These are phyloP conservation scores for Trichoderma aggressivum DNA, from an alignment of 2,329 filamentous ascomycete species.

Conservation along the genomic window DNA sequence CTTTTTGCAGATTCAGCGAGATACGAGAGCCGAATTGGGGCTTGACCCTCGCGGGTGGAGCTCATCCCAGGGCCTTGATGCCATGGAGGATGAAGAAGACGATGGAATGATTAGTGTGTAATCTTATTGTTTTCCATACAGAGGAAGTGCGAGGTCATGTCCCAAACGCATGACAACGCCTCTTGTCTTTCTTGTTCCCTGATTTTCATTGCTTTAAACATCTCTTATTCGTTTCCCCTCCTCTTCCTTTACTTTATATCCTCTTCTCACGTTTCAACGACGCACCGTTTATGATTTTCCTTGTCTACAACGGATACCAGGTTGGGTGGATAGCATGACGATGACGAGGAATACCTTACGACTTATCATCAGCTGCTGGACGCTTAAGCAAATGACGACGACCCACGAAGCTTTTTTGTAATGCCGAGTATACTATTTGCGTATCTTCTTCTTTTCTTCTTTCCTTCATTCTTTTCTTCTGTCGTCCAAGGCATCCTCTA, in stretches of 20 bases:
- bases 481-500: neutral
- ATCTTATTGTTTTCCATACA: neutral
- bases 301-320: constrained; percentile 7
- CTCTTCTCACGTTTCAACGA: neutral
- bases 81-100: constrained; percentile 30
- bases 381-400: neutral
- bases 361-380: neutral
- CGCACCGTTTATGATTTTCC: constrained; percentile 1
- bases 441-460: neutral
- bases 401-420: constrained; percentile 1
- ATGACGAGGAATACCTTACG: neutral
- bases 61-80: constrained; percentile 15
- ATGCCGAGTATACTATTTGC: neutral
- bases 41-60: constrained; percentile 36
- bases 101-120: constrained; percentile 36
- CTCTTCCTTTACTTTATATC: constrained; percentile 11
- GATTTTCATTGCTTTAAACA: neutral
- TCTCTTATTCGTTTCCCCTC: constrained; percentile 10
- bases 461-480: neutral
- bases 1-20: constrained; percentile 81
- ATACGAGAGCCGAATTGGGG: constrained; percentile 58
- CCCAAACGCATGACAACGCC: neutral
- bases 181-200: neutral
- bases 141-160: neutral
- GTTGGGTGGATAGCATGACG: neutral